phyloP scores from a whole-genome alignment of 495 filamentous ascomycete genomes.

The Cercophora sp. region DNA sequence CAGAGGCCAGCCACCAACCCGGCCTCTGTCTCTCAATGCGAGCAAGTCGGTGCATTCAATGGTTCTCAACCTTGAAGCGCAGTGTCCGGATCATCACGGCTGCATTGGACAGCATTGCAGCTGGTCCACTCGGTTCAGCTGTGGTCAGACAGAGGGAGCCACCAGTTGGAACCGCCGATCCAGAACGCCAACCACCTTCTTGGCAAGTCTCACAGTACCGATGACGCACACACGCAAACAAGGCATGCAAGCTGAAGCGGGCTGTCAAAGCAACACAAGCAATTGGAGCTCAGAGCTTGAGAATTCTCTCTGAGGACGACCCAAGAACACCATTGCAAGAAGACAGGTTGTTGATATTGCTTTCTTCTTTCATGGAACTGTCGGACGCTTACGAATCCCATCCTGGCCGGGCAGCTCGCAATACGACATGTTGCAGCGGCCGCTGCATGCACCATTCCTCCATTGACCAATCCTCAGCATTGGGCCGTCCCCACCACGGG shows the following conservation, averaged over 20 bases:
- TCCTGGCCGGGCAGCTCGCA: background rate
- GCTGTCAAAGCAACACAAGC: too few species aligned
- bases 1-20: too few species aligned
- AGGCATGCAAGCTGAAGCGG: too few species aligned
- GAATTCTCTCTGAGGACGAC: background rate
- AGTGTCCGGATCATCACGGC: too few species aligned
- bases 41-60: too few species aligned
- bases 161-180: constrained; percentile 9
- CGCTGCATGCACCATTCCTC: background rate
- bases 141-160: background rate
- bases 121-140: background rate
- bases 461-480: constrained; percentile 7
- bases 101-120: background rate
- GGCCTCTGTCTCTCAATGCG: too few species aligned
- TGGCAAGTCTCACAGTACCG: background rate
- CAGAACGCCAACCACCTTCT: background rate
- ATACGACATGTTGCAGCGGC: constrained; percentile 8
- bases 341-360: background rate
- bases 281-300: too few species aligned
- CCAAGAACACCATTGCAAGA: background rate
- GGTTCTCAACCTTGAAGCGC: too few species aligned
- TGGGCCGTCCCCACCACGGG: background rate
- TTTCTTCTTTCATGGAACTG: background rate
- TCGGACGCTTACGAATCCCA: constrained; percentile 1
- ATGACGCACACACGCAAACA: constrained; percentile 5